phyloP scores from a whole-genome alignment of 2,329 filamentous ascomycete species.

The Neophaeococcomyces aloes region DNA sequence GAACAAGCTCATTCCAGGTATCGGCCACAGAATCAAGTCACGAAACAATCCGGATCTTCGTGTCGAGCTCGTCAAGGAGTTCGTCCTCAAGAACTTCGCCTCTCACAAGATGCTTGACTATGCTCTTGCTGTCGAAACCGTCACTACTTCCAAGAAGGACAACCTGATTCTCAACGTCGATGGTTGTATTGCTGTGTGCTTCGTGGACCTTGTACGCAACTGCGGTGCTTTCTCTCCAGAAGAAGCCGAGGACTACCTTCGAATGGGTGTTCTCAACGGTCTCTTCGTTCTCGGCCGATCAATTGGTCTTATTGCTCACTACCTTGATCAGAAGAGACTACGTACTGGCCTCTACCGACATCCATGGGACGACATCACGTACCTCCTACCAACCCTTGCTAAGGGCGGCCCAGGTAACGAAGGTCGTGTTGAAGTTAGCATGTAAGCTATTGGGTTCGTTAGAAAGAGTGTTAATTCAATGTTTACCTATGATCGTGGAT shows the following conservation, averaged over 20 bases:
- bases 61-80: constrained; percentile 99
- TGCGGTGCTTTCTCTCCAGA: constrained; percentile 92
- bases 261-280: constrained; percentile 98
- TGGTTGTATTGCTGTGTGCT: constrained; percentile 96
- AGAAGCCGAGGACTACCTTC: constrained; percentile 97
- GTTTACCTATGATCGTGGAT: constrained; percentile 4
- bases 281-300: constrained; percentile 94
- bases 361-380: constrained; percentile 95
- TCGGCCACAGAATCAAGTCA: constrained; percentile 98
- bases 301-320: constrained; percentile 99
- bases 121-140: constrained; percentile 91
- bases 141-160: constrained; percentile 99
- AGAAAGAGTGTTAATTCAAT: constrained; percentile 3
- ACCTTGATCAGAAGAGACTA: constrained; percentile 98
- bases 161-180: constrained; percentile 99
- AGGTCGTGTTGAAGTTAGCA: constrained; percentile 80
- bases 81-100: constrained; percentile 94
- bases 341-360: constrained; percentile 97
- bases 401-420: constrained; percentile 63
- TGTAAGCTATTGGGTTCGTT: constrained; percentile 37
- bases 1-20: constrained; percentile 99
- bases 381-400: constrained; percentile 66
- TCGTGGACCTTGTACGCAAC: constrained; percentile 94
- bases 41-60: constrained; percentile 99
- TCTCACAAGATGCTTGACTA: constrained; percentile 98